Base-by-base conservation (phyloP, 345 rosid genomes). In the Sonneratia alba region DNA sequence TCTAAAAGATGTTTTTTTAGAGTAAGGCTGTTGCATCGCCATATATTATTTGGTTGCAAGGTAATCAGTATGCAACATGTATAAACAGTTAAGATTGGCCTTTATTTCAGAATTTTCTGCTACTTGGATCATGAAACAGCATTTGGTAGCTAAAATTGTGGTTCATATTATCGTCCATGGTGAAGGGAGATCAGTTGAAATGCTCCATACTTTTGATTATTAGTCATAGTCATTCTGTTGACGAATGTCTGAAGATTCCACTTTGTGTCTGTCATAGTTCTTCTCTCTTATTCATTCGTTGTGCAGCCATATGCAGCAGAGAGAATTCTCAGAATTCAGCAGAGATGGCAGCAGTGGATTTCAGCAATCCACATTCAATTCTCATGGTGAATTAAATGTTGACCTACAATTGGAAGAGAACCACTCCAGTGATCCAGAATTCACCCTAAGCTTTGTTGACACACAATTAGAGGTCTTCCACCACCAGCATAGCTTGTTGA, bases 391-490 rank as follows among this genome's bases (percentile, higher is more conserved):
- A 55, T 40, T 77, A 19, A 81, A 76, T 71, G 84, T 47, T 22
- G 74, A 74, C 70, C 70, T 73, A 40, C 69, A 6, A 11, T 66
- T 76, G 55, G 81, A 82, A 71, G 87, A 85, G 49, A 83, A 73
- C 69, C 75, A 72, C 78, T 73, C 84, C 42, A 73, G 74, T 59
- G 79, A 83, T 73, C 87, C 77, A 13, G 80, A 76, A 74, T 64
- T 78, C 67, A 67, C 90, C 24, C 83, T 77, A 77, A 85, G 85
- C 81, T 95, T 85, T 70, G 79, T 79, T 66, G 97, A 87, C 80
- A 85, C 96, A 10, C 97, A 90, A 81, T 73, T 88, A 74, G 98
- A 92, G 79, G 80, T 79, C 72, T 95, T 95, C 79, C 85, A 90
- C 84, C 93, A 87, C 75, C 84, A 70, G 70, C 98, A 92, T 79